Percentiles rank a stretch among this genome's conserved stretches.
Conservation (phyloP, 23 red algal genomes). For the Pyropia haitanensis region DNA sequence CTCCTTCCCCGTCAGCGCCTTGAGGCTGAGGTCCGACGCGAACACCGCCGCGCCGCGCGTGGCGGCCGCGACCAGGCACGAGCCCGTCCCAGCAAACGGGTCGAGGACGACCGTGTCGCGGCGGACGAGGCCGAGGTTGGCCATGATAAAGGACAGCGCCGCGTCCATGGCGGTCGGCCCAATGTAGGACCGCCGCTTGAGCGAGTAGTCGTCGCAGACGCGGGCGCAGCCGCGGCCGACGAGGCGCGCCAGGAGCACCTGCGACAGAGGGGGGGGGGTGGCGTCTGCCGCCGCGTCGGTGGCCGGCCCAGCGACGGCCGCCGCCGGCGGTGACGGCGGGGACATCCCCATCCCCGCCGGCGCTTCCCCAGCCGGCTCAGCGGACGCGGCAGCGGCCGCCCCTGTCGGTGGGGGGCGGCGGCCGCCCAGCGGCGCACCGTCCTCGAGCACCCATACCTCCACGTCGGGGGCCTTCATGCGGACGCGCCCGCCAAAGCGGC, state of each 20-base stretch:
- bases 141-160: constrained; percentile 96
- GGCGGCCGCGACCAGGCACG: constrained; percentile 62
- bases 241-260: constrained; percentile 53
- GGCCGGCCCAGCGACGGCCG: constrained; percentile 8
- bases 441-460: constrained; percentile 69
- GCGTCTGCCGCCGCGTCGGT: constrained; percentile 10
- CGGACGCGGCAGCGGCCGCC: not conserved
- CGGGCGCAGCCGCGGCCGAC: constrained; percentile 20
- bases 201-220: constrained; percentile 41
- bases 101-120: constrained; percentile 62
- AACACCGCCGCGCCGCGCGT: constrained; percentile 56
- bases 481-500: constrained; percentile 45
- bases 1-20: constrained; percentile 57
- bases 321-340: not conserved
- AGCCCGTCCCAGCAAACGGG: constrained; percentile 86
- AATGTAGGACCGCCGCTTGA: constrained; percentile 58
- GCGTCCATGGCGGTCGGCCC: constrained; percentile 97
- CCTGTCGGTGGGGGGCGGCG: no score
- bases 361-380: not conserved
- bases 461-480: constrained; percentile 42
- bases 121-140: constrained; percentile 68
- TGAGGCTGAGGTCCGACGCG: constrained; percentile 69
- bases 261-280: constrained; percentile 10
- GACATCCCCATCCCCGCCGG: not conserved
- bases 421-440: not conserved